phyloP scores from a whole-genome alignment of 148 eudicot genomes.

The Spergularia marina region DNA sequence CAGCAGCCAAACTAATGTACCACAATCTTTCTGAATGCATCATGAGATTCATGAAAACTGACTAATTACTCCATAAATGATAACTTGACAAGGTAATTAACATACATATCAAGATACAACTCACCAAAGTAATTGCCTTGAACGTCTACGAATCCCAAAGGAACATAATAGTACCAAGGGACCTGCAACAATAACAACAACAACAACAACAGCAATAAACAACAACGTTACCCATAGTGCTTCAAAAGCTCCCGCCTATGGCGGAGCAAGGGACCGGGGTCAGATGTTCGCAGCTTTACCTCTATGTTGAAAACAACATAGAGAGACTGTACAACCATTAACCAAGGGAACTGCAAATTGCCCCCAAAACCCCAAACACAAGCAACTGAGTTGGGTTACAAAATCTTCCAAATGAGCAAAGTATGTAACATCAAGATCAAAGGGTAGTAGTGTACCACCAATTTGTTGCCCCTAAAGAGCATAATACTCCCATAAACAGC shows the following conservation, averaged over 20 bases:
- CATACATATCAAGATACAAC: not conserved
- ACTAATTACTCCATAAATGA: not conserved
- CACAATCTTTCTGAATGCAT: no score
- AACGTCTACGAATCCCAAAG: constrained; percentile 74
- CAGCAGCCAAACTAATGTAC: no score
- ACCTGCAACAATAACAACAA: constrained; percentile 41
- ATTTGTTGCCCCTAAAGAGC: constrained; percentile 58
- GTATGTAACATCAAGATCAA: not conserved
- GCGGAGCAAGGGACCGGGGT: no score
- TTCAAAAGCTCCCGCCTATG: no score
- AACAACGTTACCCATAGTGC: no score
- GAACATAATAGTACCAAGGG: constrained; percentile 81
- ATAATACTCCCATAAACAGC: constrained; percentile 71
- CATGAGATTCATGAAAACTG: no score
- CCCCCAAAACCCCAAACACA: not conserved
- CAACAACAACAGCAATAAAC: no score
- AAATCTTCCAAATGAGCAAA: not conserved
- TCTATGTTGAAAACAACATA: no score
- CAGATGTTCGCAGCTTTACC: no score
- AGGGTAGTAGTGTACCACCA: constrained; percentile 36
- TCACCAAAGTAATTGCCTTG: constrained; percentile 87
- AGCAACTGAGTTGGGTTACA: not conserved
- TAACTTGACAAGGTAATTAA: not conserved
- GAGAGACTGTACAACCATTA: constrained; percentile 10
- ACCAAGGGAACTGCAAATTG: constrained; percentile 72